These are phyloP conservation scores for Lasiodiplodia sp. DNA, from an alignment of 2,329 filamentous ascomycete species.

Conservation along the genomic window DNA sequence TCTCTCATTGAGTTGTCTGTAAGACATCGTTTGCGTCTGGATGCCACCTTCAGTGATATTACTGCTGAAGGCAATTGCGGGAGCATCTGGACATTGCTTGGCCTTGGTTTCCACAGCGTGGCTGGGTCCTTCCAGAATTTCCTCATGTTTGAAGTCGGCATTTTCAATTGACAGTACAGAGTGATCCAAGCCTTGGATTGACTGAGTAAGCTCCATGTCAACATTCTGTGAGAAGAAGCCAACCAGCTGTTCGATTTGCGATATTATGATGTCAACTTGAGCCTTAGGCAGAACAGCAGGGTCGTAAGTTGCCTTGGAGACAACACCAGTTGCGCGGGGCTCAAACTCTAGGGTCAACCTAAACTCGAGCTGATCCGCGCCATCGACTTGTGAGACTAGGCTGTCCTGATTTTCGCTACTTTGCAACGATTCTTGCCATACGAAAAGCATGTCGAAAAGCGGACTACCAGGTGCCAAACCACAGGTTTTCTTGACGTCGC, in stretches of 20 bases:
- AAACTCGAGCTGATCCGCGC: conserved; percentile 78
- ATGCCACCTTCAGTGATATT: conserved; percentile 44
- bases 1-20: conserved; percentile 66
- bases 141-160: conserved; percentile 39
- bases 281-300: conserved; percentile 59
- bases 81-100: conserved; percentile 55
- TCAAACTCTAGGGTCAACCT: conserved; percentile 78
- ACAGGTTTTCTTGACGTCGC: conserved; percentile 71
- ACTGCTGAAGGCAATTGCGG: conserved; percentile 70
- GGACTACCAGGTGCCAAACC: conserved; percentile 61
- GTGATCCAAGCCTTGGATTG: background rate
- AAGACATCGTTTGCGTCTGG: conserved; percentile 63
- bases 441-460: conserved; percentile 80
- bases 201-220: conserved; percentile 37
- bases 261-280: conserved; percentile 64
- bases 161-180: conserved; percentile 51
- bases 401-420: conserved; percentile 44
- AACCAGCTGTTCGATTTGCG: conserved; percentile 67
- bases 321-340: conserved; percentile 60
- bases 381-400: conserved; percentile 62
- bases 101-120: conserved; percentile 63
- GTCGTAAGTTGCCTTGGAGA: conserved; percentile 64
- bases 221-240: conserved; percentile 51
- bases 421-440: conserved; percentile 79
- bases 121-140: conserved; percentile 40